Conservation (phyloP, 2,329 filamentous ascomycete species). For the Pyricularia grisea region DNA sequence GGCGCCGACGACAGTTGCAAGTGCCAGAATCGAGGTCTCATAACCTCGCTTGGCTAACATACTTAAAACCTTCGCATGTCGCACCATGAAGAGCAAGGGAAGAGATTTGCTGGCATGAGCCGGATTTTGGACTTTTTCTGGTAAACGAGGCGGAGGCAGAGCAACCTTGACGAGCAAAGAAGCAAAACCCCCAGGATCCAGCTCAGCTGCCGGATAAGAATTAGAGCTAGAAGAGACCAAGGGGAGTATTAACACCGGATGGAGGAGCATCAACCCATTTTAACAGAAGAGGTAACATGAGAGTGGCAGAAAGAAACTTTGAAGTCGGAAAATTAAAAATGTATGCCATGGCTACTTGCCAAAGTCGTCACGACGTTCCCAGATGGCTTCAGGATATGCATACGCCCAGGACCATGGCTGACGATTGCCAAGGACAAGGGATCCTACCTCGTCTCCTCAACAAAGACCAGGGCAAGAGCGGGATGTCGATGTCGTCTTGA, state of each 20-base stretch:
- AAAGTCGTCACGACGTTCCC: neutral
- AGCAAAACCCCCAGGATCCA: neutral
- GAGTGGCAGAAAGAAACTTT: neutral
- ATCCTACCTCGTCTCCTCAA: neutral
- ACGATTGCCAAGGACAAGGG: neutral
- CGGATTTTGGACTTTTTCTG: neutral
- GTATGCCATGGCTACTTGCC: neutral
- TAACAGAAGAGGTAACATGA: neutral
- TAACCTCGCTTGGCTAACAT: neutral
- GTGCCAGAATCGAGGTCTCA: neutral
- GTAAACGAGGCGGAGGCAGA: neutral
- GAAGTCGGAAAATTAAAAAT: neutral
- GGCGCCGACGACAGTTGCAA: neutral
- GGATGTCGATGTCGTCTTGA: neutral
- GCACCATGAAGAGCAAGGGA: neutral
- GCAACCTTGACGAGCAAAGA: constrained; percentile 1
- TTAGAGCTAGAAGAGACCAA: neutral
- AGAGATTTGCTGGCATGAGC: neutral
- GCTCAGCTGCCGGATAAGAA: neutral
- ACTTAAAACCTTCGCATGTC: neutral
- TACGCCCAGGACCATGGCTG: neutral
- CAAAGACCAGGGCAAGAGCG: neutral
- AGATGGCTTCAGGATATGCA: neutral
- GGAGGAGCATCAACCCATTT: neutral
- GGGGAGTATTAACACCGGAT: neutral